Evolutionary conservation across 768 basidiomycete species (phyloP).

Genomic region (Boletus tomentosulus): DNA sequence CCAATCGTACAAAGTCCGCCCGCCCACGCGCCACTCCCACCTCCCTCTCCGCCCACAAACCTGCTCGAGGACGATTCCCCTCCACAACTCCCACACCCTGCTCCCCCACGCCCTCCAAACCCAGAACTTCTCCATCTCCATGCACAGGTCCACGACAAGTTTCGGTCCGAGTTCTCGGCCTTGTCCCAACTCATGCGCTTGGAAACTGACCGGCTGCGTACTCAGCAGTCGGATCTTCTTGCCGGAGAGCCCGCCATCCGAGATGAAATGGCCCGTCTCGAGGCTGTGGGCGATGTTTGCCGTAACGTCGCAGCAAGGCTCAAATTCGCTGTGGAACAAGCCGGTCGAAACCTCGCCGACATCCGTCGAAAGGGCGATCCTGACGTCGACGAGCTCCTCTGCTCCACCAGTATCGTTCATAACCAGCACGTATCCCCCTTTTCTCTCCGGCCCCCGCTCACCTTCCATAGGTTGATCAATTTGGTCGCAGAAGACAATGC

Average conservation of each 20-base stretch:
- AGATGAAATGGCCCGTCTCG: constrained; percentile 93
- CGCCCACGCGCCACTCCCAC: constrained; percentile 28
- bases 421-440: constrained; percentile 65
- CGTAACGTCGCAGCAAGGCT: constrained; percentile 68
- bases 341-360: constrained; percentile 72
- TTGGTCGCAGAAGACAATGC: constrained; percentile 99
- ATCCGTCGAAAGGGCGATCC: constrained; percentile 82
- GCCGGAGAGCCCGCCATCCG: constrained; percentile 90
- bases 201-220: constrained; percentile 72
- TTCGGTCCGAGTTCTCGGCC: constrained; percentile 69
- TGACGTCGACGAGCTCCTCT: constrained; percentile 94
- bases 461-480: constrained; percentile 75
- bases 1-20: constrained; percentile 28
- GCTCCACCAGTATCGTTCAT: constrained; percentile 92
- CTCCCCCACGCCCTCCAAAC: constrained; percentile 83
- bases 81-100: constrained; percentile 31
- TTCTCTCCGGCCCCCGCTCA: constrained; percentile 12
- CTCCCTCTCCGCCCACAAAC: constrained; percentile 39
- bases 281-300: constrained; percentile 92
- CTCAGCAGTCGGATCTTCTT: constrained; percentile 79
- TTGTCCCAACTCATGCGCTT: constrained; percentile 57
- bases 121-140: constrained; percentile 85
- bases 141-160: constrained; percentile 67
- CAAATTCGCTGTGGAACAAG: constrained; percentile 56
- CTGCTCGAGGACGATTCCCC: constrained; percentile 60